Evolutionary conservation across 78 protist genomes (phyloP).

Genomic region (Speleostelium caveatum): DNA sequence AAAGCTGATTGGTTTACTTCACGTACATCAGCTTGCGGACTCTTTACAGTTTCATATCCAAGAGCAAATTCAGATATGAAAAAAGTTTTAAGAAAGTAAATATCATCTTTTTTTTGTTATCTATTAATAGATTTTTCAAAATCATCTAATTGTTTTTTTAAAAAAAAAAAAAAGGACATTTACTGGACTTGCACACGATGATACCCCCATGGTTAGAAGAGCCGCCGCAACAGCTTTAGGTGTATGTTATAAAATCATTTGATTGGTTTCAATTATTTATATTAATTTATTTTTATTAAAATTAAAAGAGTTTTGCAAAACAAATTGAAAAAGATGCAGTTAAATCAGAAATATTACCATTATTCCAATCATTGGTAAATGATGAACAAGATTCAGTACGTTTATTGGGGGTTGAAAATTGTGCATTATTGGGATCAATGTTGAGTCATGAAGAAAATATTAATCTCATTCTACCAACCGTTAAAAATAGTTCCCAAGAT

Average conservation of each 20-base stretch:
- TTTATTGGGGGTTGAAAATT: slow-evolving; percentile 93
- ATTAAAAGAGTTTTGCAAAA: slow-evolving; percentile 72
- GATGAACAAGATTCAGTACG: slow-evolving; percentile 98
- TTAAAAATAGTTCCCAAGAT: slow-evolving; percentile 84
- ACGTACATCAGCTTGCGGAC: slow-evolving; percentile 94
- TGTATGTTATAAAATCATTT: not conserved
- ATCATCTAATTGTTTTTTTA: not conserved
- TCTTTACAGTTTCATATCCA: slow-evolving; percentile 87
- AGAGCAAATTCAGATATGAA: slow-evolving; percentile 64
- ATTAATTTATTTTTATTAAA: not conserved
- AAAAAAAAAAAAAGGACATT: slow-evolving; percentile 81
- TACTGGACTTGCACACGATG: slow-evolving; percentile 91
- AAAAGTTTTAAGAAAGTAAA: slow-evolving; percentile 84
- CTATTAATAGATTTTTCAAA: not conserved
- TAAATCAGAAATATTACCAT: slow-evolving; percentile 89
- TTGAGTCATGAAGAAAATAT: slow-evolving; percentile 84
- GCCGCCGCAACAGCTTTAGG: slow-evolving; percentile 92
- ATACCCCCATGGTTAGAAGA: slow-evolving; percentile 97
- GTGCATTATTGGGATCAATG: slow-evolving; percentile 84
- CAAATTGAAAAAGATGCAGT: slow-evolving; percentile 78
- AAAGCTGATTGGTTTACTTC: slow-evolving; percentile 96
- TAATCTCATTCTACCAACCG: slow-evolving; percentile 80
- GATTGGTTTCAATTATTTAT: not conserved
- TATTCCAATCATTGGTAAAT: slow-evolving; percentile 80
- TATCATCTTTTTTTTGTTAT: not conserved